Conservation (phyloP, 352 stramenopile species). For the Lagenidium sp. region DNA sequence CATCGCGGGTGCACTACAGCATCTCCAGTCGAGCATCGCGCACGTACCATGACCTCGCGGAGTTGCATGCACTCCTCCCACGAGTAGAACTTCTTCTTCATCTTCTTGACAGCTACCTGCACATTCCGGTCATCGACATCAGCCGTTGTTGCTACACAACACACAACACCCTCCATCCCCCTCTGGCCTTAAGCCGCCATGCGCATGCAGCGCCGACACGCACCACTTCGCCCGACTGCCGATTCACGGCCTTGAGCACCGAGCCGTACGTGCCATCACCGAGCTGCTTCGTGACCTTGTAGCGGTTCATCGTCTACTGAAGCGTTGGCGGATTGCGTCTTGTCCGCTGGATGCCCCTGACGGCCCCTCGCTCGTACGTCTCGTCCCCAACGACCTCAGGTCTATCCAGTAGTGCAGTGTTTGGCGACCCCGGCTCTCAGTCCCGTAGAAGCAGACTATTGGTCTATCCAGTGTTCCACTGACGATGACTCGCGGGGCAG, state of each 20-base stretch:
- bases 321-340: no score
- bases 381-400: no score
- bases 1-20: neutral
- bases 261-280: conserved; percentile 95
- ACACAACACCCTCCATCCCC: no score
- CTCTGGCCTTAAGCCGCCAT: no score
- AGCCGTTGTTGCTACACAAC: no score
- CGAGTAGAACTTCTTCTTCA: conserved; percentile 97
- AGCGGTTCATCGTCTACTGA: conserved; percentile 90
- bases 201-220: conserved; percentile 3
- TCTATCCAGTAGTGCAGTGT: no score
- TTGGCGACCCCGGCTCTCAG: no score
- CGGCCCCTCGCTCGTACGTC: no score
- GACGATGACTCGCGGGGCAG: no score
- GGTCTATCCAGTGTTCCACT: no score
- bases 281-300: conserved; percentile 94
- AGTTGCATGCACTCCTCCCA: conserved; percentile 96
- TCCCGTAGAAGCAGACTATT: no score
- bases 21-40: neutral
- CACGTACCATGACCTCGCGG: conserved; percentile 92
- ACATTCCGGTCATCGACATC: neutral
- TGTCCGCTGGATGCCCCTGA: no score
- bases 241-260: conserved; percentile 93
- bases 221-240: conserved; percentile 90
- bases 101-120: conserved; percentile 94